These are phyloP conservation scores for Vigna trinervia DNA, from an alignment of 306 rosid species.

Conservation along the genomic window DNA sequence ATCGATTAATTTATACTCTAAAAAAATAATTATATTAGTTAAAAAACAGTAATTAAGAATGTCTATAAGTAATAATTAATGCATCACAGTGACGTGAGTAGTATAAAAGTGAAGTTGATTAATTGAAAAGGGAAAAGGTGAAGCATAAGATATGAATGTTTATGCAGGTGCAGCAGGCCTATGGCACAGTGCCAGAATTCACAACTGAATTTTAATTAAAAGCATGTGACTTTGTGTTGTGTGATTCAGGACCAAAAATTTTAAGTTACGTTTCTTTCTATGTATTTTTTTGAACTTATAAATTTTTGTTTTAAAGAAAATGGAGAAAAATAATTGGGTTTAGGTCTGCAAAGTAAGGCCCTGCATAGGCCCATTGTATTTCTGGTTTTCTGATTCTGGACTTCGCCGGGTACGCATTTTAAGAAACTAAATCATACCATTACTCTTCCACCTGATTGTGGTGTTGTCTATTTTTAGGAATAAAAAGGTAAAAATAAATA, in stretches of 20 bases:
- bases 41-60: too few species aligned
- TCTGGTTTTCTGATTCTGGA: constrained; percentile 22
- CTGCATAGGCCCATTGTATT: constrained; percentile 21
- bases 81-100: too few species aligned
- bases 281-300: too few species aligned
- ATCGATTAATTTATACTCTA: too few species aligned
- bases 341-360: constrained; percentile 15
- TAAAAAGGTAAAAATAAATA: too few species aligned
- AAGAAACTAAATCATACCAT: constrained; percentile 28
- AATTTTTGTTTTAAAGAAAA: too few species aligned
- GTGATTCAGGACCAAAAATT: not conserved
- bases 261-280: too few species aligned
- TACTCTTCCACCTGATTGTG: not conserved
- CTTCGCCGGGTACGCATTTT: not conserved
- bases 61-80: too few species aligned
- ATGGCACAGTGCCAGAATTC: constrained; percentile 17
- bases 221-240: constrained; percentile 1
- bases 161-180: constrained; percentile 52
- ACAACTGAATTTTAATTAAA: constrained; percentile 24
- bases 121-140: not conserved
- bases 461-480: too few species aligned
- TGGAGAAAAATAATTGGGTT: not conserved
- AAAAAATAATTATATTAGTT: too few species aligned
- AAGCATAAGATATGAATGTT: constrained; percentile 34
- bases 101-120: not conserved